phyloP scores from a whole-genome alignment of 2,329 filamentous ascomycete species.

The Sclerotinia trifoliorum region DNA sequence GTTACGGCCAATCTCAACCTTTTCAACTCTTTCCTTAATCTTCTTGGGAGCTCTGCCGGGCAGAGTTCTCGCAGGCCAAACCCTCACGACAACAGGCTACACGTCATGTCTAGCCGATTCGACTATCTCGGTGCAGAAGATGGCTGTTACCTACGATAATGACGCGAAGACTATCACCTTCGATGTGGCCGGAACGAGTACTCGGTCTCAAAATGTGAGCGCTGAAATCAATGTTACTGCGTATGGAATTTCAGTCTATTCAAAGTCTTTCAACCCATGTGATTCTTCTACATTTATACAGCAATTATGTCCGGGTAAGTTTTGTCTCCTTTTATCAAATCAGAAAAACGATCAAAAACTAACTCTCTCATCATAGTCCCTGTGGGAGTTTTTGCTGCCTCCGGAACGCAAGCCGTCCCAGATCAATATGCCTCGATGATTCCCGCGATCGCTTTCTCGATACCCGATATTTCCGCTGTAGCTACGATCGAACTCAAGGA shows the following conservation, averaged over 20 bases:
- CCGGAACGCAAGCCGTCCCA: slow-evolving; percentile 70
- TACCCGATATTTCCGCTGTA: slow-evolving; percentile 86
- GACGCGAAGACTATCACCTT: slow-evolving; percentile 72
- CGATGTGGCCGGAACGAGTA: slow-evolving; percentile 76
- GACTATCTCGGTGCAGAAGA: slow-evolving; percentile 66
- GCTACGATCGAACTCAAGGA: slow-evolving; percentile 75
- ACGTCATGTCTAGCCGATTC: slow-evolving; percentile 63
- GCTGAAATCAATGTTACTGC: slow-evolving; percentile 49
- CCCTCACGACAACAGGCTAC: slow-evolving; percentile 80
- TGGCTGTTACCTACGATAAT: slow-evolving; percentile 79
- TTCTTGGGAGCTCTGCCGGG: slow-evolving; percentile 36
- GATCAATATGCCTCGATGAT: slow-evolving; percentile 70
- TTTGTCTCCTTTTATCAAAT: background rate
- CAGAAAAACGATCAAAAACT: slow-evolving; percentile 8
- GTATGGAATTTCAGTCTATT: slow-evolving; percentile 80
- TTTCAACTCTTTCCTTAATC: slow-evolving; percentile 36
- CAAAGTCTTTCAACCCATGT: slow-evolving; percentile 82
- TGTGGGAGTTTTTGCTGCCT: slow-evolving; percentile 68
- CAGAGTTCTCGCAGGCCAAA: slow-evolving; percentile 60
- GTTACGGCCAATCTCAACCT: slow-evolving; percentile 35
- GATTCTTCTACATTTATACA: slow-evolving; percentile 62
- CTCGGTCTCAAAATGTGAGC: slow-evolving; percentile 73
- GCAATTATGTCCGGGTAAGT: slow-evolving; percentile 73
- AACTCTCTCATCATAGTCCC: slow-evolving; percentile 57
- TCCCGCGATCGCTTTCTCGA: slow-evolving; percentile 81